Percentiles rank a stretch among this genome's conserved stretches.
Conservation (phyloP, 2,329 filamentous ascomycete genomes). For the Teratosphaeria gauchensis region DNA sequence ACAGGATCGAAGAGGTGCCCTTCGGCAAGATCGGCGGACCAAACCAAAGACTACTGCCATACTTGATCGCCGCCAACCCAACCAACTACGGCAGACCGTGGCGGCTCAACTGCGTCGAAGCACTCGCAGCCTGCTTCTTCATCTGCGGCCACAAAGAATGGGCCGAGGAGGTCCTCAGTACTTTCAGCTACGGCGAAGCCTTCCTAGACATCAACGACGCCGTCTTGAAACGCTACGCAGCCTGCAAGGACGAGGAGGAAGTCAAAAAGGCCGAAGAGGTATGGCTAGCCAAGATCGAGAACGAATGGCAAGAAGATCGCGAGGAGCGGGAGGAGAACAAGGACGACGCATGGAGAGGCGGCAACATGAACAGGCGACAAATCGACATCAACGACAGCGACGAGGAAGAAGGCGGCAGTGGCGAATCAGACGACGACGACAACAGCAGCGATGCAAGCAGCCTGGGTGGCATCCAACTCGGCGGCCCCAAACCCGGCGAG, state of each 20-base stretch:
- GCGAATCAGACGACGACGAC: conserved; percentile 34
- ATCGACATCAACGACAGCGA: conserved; percentile 40
- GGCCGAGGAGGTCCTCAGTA: conserved; percentile 72
- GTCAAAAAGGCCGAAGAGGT: conserved; percentile 76
- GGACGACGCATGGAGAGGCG: conserved; percentile 79
- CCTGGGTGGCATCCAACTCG: conserved; percentile 26
- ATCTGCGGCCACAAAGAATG: conserved; percentile 90
- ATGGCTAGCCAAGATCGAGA: conserved; percentile 84
- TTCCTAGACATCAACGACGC: conserved; percentile 87
- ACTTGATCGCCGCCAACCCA: conserved; percentile 90
- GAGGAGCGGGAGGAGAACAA: conserved; percentile 47
- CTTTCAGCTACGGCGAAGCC: conserved; percentile 78
- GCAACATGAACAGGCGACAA: conserved; percentile 68
- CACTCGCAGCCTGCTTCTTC: conserved; percentile 80
- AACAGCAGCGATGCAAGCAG: conserved; percentile 32
- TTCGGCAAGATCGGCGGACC: conserved; percentile 88
- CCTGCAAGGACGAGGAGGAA: conserved; percentile 68
- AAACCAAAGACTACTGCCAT: conserved; percentile 82
- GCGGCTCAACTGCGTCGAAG: conserved; percentile 92
- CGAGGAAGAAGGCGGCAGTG: conserved; percentile 35
- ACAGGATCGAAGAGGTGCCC: conserved; percentile 79
- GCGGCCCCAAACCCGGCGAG: conserved; percentile 42
- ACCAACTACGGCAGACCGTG: conserved; percentile 97
- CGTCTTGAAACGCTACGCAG: conserved; percentile 74
- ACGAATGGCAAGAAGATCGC: conserved; percentile 75